Evolutionary conservation across 1,139 yeast species (phyloP).

Genomic region (Candida labiduridarum): DNA sequence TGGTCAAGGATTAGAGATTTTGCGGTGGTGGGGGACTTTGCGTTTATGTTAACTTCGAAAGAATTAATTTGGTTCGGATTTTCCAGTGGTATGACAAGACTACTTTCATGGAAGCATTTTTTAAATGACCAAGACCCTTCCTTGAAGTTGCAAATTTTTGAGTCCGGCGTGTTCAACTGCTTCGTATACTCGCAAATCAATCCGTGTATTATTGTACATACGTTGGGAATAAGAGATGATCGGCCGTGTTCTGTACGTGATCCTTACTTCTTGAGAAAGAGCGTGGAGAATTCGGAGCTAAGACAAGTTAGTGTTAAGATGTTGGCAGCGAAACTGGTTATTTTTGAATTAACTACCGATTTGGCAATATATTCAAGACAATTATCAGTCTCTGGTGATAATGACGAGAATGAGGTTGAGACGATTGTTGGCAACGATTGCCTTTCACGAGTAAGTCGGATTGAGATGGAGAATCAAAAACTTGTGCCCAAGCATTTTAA

Average conservation of each 20-base stretch:
- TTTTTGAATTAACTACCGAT: slow-evolving; percentile 10
- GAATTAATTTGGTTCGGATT: slow-evolving; percentile 57
- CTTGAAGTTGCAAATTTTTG: slow-evolving; percentile 35
- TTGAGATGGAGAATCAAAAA: not conserved
- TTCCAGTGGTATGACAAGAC: slow-evolving; percentile 29
- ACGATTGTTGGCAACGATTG: not conserved
- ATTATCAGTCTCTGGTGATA: not conserved
- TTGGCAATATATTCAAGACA: slow-evolving; percentile 8
- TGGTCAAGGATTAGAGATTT: slow-evolving; percentile 62
- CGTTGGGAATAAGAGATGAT: slow-evolving; percentile 42
- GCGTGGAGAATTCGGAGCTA: slow-evolving; percentile 6
- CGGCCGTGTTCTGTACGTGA: slow-evolving; percentile 33
- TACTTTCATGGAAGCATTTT: slow-evolving; percentile 73
- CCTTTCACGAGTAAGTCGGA: not conserved
- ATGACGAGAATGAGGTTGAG: not conserved
- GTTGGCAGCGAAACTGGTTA: not conserved
- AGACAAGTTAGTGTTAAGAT: slow-evolving; percentile 12
- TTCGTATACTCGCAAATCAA: slow-evolving; percentile 43
- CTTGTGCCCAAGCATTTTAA: slow-evolving; percentile 6
- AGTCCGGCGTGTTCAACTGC: slow-evolving; percentile 30
- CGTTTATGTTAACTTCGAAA: slow-evolving; percentile 58
- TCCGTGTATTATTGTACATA: slow-evolving; percentile 44
- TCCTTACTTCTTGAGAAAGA: slow-evolving; percentile 24
- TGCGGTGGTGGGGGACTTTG: slow-evolving; percentile 23
- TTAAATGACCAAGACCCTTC: slow-evolving; percentile 60